Evolutionary conservation across 2,329 filamentous ascomycete genomes (phyloP).

Genomic region (Chrysoporthe puriensis): DNA sequence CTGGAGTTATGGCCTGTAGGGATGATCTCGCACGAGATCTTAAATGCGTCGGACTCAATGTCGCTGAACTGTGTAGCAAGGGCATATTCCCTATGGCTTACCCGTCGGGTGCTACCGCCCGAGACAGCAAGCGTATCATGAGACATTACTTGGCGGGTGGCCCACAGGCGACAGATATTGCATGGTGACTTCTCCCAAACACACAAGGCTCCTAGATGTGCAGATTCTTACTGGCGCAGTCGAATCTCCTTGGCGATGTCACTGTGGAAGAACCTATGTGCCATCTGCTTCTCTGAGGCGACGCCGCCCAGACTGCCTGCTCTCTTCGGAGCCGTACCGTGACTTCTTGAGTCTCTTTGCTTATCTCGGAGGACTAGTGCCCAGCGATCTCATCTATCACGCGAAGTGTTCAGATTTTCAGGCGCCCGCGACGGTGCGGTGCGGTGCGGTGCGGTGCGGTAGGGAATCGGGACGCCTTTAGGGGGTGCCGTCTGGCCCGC

Average conservation of each 20-base stretch:
- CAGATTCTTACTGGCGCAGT: constrained; percentile 1
- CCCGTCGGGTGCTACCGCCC: too few relatives aligned
- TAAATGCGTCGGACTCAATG: constrained; percentile 2
- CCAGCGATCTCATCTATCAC: too few relatives aligned
- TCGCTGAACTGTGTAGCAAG: background rate
- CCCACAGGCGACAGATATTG: background rate
- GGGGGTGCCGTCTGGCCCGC: too few relatives aligned
- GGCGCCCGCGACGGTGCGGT: too few relatives aligned
- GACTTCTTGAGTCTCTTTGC: too few relatives aligned
- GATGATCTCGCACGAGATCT: constrained; percentile 6
- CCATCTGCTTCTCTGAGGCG: background rate
- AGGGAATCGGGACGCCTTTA: too few relatives aligned
- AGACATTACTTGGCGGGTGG: too few relatives aligned
- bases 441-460: too few relatives aligned
- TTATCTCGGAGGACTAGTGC: too few relatives aligned
- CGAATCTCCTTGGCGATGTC: background rate
- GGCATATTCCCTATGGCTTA: too few relatives aligned
- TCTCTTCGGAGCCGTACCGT: background rate
- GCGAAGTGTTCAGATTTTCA: too few relatives aligned
- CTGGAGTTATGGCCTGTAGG: constrained; percentile 5
- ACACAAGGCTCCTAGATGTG: background rate
- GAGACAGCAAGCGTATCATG: too few relatives aligned
- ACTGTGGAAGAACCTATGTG: background rate
- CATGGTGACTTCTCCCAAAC: background rate
- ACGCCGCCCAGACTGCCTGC: background rate